phyloP scores from a whole-genome alignment of 2,329 filamentous ascomycete genomes.

The Thyridium curvatum region DNA sequence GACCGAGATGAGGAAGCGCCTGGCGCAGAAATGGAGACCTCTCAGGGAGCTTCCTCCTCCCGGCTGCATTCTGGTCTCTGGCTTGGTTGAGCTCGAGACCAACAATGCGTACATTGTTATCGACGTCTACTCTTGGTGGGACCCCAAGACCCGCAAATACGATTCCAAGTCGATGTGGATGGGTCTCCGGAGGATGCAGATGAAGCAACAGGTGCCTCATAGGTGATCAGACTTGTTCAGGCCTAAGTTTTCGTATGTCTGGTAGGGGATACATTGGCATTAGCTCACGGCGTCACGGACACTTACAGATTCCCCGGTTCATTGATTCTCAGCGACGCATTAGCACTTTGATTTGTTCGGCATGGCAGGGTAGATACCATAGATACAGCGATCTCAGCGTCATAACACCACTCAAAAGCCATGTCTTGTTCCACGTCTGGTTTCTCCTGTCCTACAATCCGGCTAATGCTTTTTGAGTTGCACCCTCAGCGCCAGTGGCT shows the following conservation, averaged over 20 bases:
- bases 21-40: slow-evolving; percentile 39
- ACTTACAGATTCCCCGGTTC: not conserved
- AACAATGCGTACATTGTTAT: slow-evolving; percentile 39
- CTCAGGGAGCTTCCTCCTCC: slow-evolving; percentile 35
- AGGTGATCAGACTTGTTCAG: not conserved
- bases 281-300: not conserved
- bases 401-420: too few relatives aligned
- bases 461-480: slow-evolving; percentile 9
- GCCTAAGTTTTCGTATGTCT: not conserved
- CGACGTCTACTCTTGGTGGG: slow-evolving; percentile 47
- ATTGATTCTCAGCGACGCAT: not conserved
- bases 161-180: slow-evolving; percentile 28
- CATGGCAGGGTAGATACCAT: not conserved
- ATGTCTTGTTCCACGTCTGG: too few relatives aligned
- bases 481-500: slow-evolving; percentile 16
- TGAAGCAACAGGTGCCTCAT: slow-evolving; percentile 28
- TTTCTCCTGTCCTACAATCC: too few relatives aligned
- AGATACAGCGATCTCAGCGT: not conserved
- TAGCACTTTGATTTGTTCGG: not conserved
- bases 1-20: slow-evolving; percentile 25
- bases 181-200: slow-evolving; percentile 35
- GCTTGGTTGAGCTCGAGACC: slow-evolving; percentile 46
- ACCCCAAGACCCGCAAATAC: slow-evolving; percentile 46
- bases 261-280: not conserved
- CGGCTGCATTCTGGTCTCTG: slow-evolving; percentile 46